Evolutionary conservation across 345 rosid species (phyloP), one percentile per base, ranked within the genome.

Genomic region (Sonneratia alba): DNA sequence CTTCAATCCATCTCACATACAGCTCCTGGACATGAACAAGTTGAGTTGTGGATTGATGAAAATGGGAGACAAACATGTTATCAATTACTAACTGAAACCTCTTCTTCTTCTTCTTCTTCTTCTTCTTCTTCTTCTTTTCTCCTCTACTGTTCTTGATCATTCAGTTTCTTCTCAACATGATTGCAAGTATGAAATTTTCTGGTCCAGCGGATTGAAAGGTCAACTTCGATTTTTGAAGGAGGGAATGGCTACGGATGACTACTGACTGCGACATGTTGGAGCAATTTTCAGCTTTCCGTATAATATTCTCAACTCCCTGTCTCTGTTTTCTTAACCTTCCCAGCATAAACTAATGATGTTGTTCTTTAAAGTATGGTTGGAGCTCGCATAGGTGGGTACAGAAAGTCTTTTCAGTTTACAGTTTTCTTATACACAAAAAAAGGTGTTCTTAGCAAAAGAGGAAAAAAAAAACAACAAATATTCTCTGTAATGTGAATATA

Each of bases 31-130:
- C 13, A 48, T 3, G 67, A 70, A 79, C 57, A 74, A 77, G 56
- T 65, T 84, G 76, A 68, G 37, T 57, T 75, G 81, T 75, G 82
- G 68, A 80, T 62, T 67, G 75, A 73, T 76, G 77, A 73, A 77
- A 80, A 69, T 62, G 77, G 70, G 79, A 69, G 72, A 71, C 77
- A 67, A 67, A 79, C 68, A 36, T 70, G 38, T 62, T 62, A 13
- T 42, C 2, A n/a, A 22, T 57, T 22, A 57, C 63, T 7, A 5
- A 22, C 34, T 55, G 72, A 57, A 53, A 70, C 10, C 45, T 42
- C 45, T 42, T 4, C 10, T 38, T 11, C 51, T 36, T 55, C 9
- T 21, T 70, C 32, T 27, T 27, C 32, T 27, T 27, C 32, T 38
- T 11, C 51, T 36, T 55, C 9, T 21, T 70, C 32, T 27, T 27